Conservation (phyloP, 2,329 filamentous ascomycete species). For the Teratosphaeria pseudoeucalypti region DNA sequence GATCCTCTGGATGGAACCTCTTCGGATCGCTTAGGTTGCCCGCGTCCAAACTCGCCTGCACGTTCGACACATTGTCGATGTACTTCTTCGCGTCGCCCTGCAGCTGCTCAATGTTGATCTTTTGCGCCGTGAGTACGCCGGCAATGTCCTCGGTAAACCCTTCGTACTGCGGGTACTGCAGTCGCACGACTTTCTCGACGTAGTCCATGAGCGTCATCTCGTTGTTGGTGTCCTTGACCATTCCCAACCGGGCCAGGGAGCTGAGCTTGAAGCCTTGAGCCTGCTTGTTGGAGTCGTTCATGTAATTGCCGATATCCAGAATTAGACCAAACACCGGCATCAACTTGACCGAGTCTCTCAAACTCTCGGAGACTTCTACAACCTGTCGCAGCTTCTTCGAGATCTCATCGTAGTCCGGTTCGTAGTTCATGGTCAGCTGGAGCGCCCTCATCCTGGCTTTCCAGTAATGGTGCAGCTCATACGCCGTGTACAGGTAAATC, state of each 20-base stretch:
- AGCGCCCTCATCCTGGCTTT: slow-evolving; percentile 93
- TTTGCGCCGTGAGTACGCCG: slow-evolving; percentile 68
- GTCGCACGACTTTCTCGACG: slow-evolving; percentile 90
- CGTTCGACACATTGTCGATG: slow-evolving; percentile 87
- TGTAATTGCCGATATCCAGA: slow-evolving; percentile 97
- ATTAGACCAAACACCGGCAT: slow-evolving; percentile 96
- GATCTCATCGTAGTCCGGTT: slow-evolving; percentile 85
- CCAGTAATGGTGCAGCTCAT: slow-evolving; percentile 96
- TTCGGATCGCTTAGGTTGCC: slow-evolving; percentile 93
- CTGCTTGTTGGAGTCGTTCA: slow-evolving; percentile 99
- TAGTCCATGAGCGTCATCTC: slow-evolving; percentile 91
- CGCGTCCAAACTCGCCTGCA: slow-evolving; percentile 82
- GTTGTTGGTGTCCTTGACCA: slow-evolving; percentile 99
- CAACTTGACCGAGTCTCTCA: slow-evolving; percentile 81
- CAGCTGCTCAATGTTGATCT: slow-evolving; percentile 90
- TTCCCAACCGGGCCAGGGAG: slow-evolving; percentile 80
- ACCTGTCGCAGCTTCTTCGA: slow-evolving; percentile 75
- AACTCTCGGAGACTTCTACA: slow-evolving; percentile 75
- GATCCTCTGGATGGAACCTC: slow-evolving; percentile 95
- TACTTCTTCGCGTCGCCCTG: slow-evolving; percentile 80
- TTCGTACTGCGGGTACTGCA: slow-evolving; percentile 95
- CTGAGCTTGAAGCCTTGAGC: slow-evolving; percentile 96
- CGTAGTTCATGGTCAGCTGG: slow-evolving; percentile 70
- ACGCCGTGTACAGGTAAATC: slow-evolving; percentile 86
- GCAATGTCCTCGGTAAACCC: slow-evolving; percentile 74